Percentiles rank a stretch among this genome's conserved stretches.
phyloP scores from a whole-genome alignment of 2,329 filamentous ascomycete species.

The Dryadomyces quercivorus region DNA sequence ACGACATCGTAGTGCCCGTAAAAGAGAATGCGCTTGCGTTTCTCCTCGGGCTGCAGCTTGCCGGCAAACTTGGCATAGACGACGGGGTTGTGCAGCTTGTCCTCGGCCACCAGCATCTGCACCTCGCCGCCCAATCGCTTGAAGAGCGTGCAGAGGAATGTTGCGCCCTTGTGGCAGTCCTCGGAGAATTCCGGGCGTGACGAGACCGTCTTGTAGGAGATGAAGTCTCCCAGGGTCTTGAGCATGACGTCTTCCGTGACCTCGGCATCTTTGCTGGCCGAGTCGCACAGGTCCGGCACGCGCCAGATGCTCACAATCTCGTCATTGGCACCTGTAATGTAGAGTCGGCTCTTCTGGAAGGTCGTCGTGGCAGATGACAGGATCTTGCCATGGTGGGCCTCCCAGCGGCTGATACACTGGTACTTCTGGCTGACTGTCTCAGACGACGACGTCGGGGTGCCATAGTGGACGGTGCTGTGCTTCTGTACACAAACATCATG shows the following conservation, averaged over 20 bases:
- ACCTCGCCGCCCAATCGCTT: slow-evolving; percentile 84
- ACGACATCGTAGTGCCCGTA: slow-evolving; percentile 99
- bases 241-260: slow-evolving; percentile 44
- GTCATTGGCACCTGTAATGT: slow-evolving; percentile 90
- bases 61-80: slow-evolving; percentile 81
- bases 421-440: slow-evolving; percentile 43
- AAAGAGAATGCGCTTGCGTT: slow-evolving; percentile 80
- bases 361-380: slow-evolving; percentile 68
- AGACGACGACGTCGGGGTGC: slow-evolving; percentile 35
- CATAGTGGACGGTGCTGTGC: slow-evolving; percentile 55
- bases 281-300: slow-evolving; percentile 34
- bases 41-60: slow-evolving; percentile 36
- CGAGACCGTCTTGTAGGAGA: slow-evolving; percentile 85
- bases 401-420: slow-evolving; percentile 22
- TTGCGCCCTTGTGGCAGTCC: slow-evolving; percentile 86
- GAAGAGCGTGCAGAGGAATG: slow-evolving; percentile 80
- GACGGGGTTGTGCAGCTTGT: slow-evolving; percentile 70
- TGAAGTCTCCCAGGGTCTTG: slow-evolving; percentile 69
- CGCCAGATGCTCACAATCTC: slow-evolving; percentile 84
- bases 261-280: slow-evolving; percentile 24
- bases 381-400: slow-evolving; percentile 74
- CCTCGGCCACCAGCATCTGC: slow-evolving; percentile 77
- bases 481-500: slow-evolving; percentile 30
- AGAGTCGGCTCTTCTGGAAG: slow-evolving; percentile 63
- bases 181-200: slow-evolving; percentile 75